A percentile compares a stretch with the other conserved stretches of the same genome.
These are phyloP conservation scores for Elongisporangium senticosum DNA, from an alignment of 352 stramenopile genomes.

Conservation along the genomic window DNA sequence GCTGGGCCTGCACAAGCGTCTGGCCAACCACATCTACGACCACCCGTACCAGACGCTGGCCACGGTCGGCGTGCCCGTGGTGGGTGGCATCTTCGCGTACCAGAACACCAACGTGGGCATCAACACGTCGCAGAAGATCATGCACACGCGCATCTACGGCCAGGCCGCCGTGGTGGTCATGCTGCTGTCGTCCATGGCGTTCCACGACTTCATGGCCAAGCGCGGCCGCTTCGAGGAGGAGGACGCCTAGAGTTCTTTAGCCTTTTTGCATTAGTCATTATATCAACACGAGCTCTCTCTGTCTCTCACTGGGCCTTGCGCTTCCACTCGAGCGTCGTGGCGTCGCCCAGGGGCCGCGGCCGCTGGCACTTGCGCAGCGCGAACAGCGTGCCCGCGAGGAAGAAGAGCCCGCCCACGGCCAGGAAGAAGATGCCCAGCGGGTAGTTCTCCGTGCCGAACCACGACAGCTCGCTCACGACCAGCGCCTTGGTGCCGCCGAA, in stretches of 20 bases:
- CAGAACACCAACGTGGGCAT: slow-evolving; percentile 71
- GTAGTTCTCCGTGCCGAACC: slow-evolving; percentile 64
- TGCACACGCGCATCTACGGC: slow-evolving; percentile 84
- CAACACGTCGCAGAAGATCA: slow-evolving; percentile 76
- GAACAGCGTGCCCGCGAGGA: slow-evolving; percentile 40
- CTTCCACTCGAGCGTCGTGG: slow-evolving; percentile 53
- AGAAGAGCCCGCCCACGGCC: slow-evolving; percentile 45
- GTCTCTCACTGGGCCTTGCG: slow-evolving; percentile 19
- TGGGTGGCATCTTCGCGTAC: slow-evolving; percentile 66
- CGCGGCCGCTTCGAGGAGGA: slow-evolving; percentile 57
- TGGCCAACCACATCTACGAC: slow-evolving; percentile 77
- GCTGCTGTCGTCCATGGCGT: slow-evolving; percentile 74
- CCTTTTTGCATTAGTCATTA: slow-evolving; percentile 1
- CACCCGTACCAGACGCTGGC: slow-evolving; percentile 65
- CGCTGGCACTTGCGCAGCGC: slow-evolving; percentile 37
- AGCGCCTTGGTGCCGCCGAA: slow-evolving; percentile 64
- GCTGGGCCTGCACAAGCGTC: slow-evolving; percentile 53
- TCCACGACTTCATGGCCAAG: slow-evolving; percentile 81
- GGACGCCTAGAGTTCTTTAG: slow-evolving; percentile 1
- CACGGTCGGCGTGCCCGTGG: slow-evolving; percentile 46
- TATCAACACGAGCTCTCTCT: neutral
- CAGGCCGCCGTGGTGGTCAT: slow-evolving; percentile 62
- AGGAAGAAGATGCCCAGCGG: slow-evolving; percentile 53
- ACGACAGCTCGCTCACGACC: slow-evolving; percentile 55
- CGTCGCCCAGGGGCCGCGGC: slow-evolving; percentile 44